phyloP scores from a whole-genome alignment of 1,284 basidiomycete species.

The Leccinum subatratum region DNA sequence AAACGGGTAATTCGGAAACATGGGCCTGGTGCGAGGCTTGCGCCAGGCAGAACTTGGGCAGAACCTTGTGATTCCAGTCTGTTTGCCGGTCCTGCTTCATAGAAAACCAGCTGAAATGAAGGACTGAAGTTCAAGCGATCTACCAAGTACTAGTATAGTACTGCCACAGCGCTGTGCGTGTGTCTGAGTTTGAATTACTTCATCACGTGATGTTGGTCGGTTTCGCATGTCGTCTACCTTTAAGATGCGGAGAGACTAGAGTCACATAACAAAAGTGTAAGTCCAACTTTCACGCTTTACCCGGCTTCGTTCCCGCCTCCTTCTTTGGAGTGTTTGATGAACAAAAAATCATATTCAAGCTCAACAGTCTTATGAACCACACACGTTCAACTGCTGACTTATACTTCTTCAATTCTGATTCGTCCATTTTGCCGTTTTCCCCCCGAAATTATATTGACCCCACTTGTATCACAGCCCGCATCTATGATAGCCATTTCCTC shows the following conservation, averaged over 20 bases:
- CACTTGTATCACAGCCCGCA: slow-evolving; percentile 2
- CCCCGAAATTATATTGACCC: neutral
- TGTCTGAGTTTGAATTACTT: no score
- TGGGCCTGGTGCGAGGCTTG: neutral
- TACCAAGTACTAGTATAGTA: neutral
- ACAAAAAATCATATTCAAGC: slow-evolving; percentile 63
- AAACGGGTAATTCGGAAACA: neutral
- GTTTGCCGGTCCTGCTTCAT: neutral
- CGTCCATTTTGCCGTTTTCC: slow-evolving; percentile 9
- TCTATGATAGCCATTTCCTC: no score
- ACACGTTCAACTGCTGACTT: slow-evolving; percentile 46
- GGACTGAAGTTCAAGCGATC: neutral
- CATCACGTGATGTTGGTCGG: no score
- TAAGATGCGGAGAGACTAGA: no score
- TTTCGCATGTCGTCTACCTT: no score
- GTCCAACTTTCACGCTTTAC: no score
- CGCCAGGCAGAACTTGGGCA: neutral
- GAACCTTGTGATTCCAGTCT: neutral
- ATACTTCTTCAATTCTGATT: slow-evolving; percentile 64
- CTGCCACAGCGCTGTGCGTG: no score
- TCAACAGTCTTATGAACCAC: slow-evolving; percentile 62
- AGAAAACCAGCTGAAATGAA: neutral
- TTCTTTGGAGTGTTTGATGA: slow-evolving; percentile 41
- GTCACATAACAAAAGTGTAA: no score
- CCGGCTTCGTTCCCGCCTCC: no score